Evolutionary conservation across 163 green algal species (phyloP).

Genomic region (Volvox carteri): DNA sequence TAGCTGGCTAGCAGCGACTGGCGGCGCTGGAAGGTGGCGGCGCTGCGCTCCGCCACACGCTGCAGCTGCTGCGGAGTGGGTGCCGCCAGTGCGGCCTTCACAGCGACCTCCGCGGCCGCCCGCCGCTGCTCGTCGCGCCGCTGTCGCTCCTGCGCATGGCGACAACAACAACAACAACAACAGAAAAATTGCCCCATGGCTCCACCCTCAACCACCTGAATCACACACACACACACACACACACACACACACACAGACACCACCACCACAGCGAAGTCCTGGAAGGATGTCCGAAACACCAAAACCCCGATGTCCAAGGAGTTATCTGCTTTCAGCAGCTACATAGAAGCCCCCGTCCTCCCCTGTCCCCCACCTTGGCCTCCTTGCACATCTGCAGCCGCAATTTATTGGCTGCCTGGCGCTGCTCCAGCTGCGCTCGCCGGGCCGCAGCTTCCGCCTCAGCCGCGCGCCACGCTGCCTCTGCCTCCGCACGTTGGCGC

Average conservation of each 20-base stretch:
- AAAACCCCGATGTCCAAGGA: too few relatives aligned
- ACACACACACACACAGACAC: too few relatives aligned
- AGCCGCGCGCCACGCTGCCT: not conserved
- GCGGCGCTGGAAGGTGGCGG: conserved; percentile 43
- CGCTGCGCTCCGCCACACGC: conserved; percentile 46
- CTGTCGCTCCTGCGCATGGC: conserved; percentile 45
- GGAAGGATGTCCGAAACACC: too few relatives aligned
- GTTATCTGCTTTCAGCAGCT: too few relatives aligned
- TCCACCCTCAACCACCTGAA: too few relatives aligned
- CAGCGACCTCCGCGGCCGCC: conserved; percentile 32
- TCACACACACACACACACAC: too few relatives aligned
- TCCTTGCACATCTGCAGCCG: conserved; percentile 34
- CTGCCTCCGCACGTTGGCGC: conserved; percentile 23
- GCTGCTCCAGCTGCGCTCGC: conserved; percentile 21
- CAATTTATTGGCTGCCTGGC: conserved; percentile 21
- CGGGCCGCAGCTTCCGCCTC: conserved; percentile 26
- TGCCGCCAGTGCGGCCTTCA: conserved; percentile 5
- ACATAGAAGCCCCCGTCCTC: not conserved
- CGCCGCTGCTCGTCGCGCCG: conserved; percentile 37
- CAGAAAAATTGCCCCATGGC: too few relatives aligned
- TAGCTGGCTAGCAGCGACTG: conserved; percentile 28
- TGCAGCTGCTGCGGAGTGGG: conserved; percentile 50
- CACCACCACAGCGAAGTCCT: not conserved
- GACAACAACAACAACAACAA: too few relatives aligned
- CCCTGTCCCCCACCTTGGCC: conserved; percentile 36